Conservation (phyloP, 169 alveolate genomes). For the Pseudocohnilembus persalinus region DNA sequence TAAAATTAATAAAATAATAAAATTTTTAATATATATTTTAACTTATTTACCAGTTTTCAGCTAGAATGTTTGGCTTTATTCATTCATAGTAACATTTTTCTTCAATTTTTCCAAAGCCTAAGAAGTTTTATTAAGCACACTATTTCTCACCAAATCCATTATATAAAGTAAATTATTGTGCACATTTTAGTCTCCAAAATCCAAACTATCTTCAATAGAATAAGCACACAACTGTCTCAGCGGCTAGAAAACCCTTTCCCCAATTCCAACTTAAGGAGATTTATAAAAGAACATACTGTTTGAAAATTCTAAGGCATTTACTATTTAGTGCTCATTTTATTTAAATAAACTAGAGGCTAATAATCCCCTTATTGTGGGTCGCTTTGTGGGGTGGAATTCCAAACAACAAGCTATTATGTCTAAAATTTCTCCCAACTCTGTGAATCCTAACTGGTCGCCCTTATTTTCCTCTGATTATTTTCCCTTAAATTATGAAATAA, state of each 20-base stretch:
- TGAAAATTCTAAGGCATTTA: constrained; percentile 42
- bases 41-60: background rate
- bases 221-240: constrained; percentile 41
- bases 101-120: background rate
- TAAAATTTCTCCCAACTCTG: background rate
- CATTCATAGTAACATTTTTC: background rate
- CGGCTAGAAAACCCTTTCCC: constrained; percentile 40
- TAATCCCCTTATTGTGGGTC: constrained; percentile 20
- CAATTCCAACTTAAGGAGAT: constrained; percentile 47
- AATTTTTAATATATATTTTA: too few species aligned
- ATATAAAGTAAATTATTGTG: background rate
- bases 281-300: constrained; percentile 54
- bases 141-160: background rate
- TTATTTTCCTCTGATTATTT: too few species aligned
- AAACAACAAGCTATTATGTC: constrained; percentile 20
- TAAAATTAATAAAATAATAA: too few species aligned
- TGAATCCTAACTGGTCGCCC: background rate
- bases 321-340: constrained; percentile 31
- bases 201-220: constrained; percentile 21
- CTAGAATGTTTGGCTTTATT: background rate
- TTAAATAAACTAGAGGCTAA: constrained; percentile 2
- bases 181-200: constrained; percentile 16
- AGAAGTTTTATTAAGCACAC: background rate
- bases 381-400: constrained; percentile 1
- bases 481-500: too few species aligned